Evolutionary conservation across 768 basidiomycete species (phyloP), one percentile per base, ranked within the genome.

Genomic region (Mycena pura): DNA sequence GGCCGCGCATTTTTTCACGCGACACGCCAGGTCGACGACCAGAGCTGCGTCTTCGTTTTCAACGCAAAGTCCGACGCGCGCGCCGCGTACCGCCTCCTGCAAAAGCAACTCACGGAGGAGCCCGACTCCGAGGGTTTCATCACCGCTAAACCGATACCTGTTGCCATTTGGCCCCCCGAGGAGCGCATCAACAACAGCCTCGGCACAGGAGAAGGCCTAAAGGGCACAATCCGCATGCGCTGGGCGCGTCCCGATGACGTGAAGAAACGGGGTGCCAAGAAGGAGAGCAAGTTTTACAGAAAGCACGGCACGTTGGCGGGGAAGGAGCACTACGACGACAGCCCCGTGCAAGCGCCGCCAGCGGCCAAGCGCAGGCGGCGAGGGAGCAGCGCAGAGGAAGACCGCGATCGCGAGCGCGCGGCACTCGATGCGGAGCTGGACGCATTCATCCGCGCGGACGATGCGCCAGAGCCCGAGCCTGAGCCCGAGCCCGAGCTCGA

Each of bases 11-110:
- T 29, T 22, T 19, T 21, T 60, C 27, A 55, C 24, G 14, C 32
- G 13, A n/a, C 25, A 41, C 15, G 31, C n/a, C 45, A 66, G 64
- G 60, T 95, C 19, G 87, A 93, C 72, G 93, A 95, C 75, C 88
- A 78, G 22, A 92, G 90, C 24, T 93, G 91, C 66, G 82, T 95
- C 4, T 78, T 94, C 49, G 89, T 95, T 40, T 95, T 92, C 70
- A 74, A 82, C 7, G 81, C 84, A 36, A 84, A 80, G 49, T 61
- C 75, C 34, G 73, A 79, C 13, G 91, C 91, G 13, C 80, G 82
- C 24, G 66, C 75, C 1, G 88, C 84, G 2, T 80, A 82, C 64
- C 73, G 76, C 11, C 69, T 68, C 21, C 79, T 92, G 17, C 81
- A 81, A 65, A 88, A 87, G 71, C 74, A 80, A 15, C 63, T 73